A percentile compares a stretch with the other conserved stretches of the same genome.
Evolutionary conservation across 345 rosid genomes (phyloP).

Genomic region (Sisymbrium altissimum): DNA sequence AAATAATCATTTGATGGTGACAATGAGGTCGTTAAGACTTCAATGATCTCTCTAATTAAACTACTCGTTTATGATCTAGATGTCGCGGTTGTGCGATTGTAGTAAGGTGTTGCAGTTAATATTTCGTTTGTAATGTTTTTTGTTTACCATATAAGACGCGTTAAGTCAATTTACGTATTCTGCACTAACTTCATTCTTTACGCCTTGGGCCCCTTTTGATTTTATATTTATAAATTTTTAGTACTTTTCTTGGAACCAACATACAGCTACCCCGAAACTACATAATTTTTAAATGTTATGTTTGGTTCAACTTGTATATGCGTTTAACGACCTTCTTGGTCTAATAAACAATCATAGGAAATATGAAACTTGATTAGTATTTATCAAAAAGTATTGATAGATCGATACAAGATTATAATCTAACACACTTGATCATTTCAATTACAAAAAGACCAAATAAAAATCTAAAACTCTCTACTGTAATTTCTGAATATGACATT

Average conservation of each 20-base stretch:
- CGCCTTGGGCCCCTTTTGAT: neutral
- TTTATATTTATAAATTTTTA: neutral
- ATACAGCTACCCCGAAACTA: neutral
- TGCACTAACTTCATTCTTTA: neutral
- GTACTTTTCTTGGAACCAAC: conserved; percentile 17
- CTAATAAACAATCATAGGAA: neutral
- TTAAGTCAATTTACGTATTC: neutral
- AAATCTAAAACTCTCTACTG: neutral
- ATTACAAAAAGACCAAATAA: neutral
- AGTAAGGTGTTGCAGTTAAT: neutral
- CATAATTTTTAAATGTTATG: neutral
- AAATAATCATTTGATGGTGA: neutral
- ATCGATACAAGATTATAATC: neutral
- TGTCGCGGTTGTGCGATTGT: neutral
- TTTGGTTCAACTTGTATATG: neutral
- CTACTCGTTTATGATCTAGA: neutral
- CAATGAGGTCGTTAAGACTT: neutral
- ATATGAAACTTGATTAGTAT: neutral
- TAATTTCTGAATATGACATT: neutral
- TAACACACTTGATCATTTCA: neutral
- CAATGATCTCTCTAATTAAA: neutral
- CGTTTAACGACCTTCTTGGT: neutral
- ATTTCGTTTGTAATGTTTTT: no score
- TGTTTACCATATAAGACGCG: neutral
- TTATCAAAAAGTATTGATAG: neutral